Base-by-base conservation (phyloP, 2,329 filamentous ascomycete genomes). In the Fusarium liriodendri region DNA sequence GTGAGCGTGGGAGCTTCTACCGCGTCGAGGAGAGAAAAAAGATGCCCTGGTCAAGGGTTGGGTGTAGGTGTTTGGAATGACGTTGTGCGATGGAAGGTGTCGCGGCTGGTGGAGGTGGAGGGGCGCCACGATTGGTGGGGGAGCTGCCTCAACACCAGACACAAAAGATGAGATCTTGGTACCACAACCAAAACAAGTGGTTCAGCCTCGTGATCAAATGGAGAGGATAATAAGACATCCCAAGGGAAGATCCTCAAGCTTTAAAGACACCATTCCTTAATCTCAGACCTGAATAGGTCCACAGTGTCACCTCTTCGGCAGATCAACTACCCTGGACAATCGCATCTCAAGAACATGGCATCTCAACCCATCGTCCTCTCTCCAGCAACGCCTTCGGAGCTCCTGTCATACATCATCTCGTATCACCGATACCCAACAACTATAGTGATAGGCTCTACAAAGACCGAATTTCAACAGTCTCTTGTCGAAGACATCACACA, bases 361-460 rank as follows among this genome's bases (percentile, higher is more conserved):
- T 66, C 70, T 66, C 59, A 72, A 45, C 85, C 85, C 25, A 70
- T 86, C 62, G 83, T 90, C 47, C 81, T 91, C 64, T 83, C 88
- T 9, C 87, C 89, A 40, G 84, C 86, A 22, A 85, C 87, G 3
- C 90, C 88, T 6, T 86, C 87, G 10, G 87, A 92, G 76, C 85
- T 97, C 52, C 85, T 97, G 57, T 84, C 88, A 62, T 88, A 91
- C 79, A 82, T 96, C 62, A 82, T 96, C 62, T 81, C 87, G 6
- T 82, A 86, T 42, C 87, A 91, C 67, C 75, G 81, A 5, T 81
- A 89, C 64, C 89, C 89, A 3, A 92, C 91, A 1, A 93, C 90
- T 0, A 82, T 98, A 54, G 82, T 98, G 68, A 84, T 98, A 71
- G 95, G 94, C 81, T 90, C 88, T 18, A 86, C 90, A 1, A 90